phyloP scores from a whole-genome alignment of 1,284 basidiomycete genomes.

The Tylopilus sp. region DNA sequence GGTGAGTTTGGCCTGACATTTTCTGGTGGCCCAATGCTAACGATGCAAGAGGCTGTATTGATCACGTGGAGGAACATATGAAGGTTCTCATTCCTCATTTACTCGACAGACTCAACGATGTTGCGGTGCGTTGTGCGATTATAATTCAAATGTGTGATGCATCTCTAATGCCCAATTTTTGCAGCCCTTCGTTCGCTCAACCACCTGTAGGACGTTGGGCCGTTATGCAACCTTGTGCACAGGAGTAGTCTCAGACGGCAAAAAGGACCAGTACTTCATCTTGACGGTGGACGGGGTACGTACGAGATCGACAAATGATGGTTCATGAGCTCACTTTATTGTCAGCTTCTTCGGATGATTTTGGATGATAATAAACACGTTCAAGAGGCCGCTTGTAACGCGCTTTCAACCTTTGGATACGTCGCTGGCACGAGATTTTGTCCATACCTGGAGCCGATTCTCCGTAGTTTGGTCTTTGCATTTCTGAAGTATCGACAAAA shows the following conservation, averaged over 20 bases:
- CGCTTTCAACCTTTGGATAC: constrained; percentile 98
- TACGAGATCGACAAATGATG: constrained; percentile 32
- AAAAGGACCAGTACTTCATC: constrained; percentile 91
- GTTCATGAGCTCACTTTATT: constrained; percentile 19
- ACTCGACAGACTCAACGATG: constrained; percentile 90
- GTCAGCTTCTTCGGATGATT: constrained; percentile 94
- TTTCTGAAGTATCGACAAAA: constrained; percentile 99
- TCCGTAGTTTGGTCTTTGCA: constrained; percentile 95
- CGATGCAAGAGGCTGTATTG: constrained; percentile 85
- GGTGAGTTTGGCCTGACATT: constrained; percentile 59
- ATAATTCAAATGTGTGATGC: background rate
- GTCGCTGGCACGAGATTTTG: constrained; percentile 92
- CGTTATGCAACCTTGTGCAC: constrained; percentile 98
- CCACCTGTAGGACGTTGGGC: constrained; percentile 99
- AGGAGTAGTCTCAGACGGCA: constrained; percentile 84
- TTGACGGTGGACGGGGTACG: constrained; percentile 98
- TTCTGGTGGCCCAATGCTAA: constrained; percentile 11
- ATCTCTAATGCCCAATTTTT: constrained; percentile 7
- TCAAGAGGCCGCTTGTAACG: constrained; percentile 98
- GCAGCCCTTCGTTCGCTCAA: constrained; percentile 96
- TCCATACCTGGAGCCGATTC: constrained; percentile 95
- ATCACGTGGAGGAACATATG: constrained; percentile 94
- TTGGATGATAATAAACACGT: constrained; percentile 99
- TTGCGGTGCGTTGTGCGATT: constrained; percentile 72
- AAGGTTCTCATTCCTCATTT: constrained; percentile 94